Evolutionary conservation across 2,329 filamentous ascomycete species (phyloP), one percentile per base, ranked within the genome.

Genomic region (Mycosphaerella arachidis): DNA sequence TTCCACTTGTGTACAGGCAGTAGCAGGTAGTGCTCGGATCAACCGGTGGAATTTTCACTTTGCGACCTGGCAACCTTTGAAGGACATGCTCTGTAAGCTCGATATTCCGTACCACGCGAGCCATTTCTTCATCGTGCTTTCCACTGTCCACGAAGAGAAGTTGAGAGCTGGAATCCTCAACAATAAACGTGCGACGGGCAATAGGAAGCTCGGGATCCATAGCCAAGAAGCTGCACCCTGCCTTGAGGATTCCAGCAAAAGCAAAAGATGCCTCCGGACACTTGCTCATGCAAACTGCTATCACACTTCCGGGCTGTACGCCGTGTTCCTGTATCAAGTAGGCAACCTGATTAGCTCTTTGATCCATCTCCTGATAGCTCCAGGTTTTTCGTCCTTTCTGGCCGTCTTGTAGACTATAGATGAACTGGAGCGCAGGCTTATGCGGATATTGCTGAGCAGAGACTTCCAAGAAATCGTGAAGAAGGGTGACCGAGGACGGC

Each of bases 1-100:
- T 95, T 3, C 91, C 91, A 3, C 89, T 93, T 0, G 91, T 96
- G 72, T 95, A 96, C 1, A 96, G 79, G 60, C 90, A 93, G 71
- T 95, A 96, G 66, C 88, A 91, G 0, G 85, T 85, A 64, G 87
- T 83, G 24, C 82, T 77, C 4, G 83, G 74, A 1, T 72, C 65
- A 58, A 75, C 70, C 6, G 57, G 43, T 72, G 71, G n/a, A 60
- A 78, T 70, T 13, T 60, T 61, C 4, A 73, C 74, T 18, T 72
- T 55, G 76, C 71, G 18, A 57, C 68, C 9, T 62, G 74, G 50
- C 12, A 64, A 55, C 9, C 55, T n/a, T 16, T 48, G 46, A 46
- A 66, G 37, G 12, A n/a, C n/a, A 4, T 33, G 13, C 35, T 67
- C 63, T 2, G 55, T 61, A n/a, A 70, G 54, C 43, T 62, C 56